These are phyloP conservation scores for Cyathus striatus DNA, from an alignment of 768 basidiomycete genomes.

Conservation along the genomic window DNA sequence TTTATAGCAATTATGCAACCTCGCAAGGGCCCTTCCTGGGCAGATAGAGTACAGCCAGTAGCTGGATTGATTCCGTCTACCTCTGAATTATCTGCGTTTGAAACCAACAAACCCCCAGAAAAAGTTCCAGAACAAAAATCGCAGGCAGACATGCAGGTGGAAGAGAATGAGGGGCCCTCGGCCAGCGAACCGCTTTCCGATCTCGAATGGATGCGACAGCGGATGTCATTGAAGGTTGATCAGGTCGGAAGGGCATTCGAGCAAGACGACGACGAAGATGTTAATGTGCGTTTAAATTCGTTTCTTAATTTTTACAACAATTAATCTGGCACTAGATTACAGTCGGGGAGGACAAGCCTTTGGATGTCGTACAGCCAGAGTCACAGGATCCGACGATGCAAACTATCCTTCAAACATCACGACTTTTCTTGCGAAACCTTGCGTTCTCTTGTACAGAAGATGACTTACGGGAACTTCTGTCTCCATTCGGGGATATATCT, in stretches of 20 bases:
- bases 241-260: constrained; percentile 46
- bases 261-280: constrained; percentile 57
- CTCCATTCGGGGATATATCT: constrained; percentile 62
- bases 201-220: constrained; percentile 69
- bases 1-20: constrained; percentile 77
- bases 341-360: too few relatives aligned
- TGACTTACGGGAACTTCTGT: constrained; percentile 65
- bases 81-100: too few relatives aligned
- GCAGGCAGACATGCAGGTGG: constrained; percentile 7
- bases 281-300: too few relatives aligned
- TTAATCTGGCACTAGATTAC: neutral
- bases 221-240: constrained; percentile 47
- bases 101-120: constrained; percentile 5
- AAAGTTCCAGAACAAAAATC: constrained; percentile 5
- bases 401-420: constrained; percentile 67
- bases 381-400: constrained; percentile 34
- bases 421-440: constrained; percentile 94
- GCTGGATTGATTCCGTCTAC: too few relatives aligned
- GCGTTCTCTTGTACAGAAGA: constrained; percentile 75
- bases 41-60: constrained; percentile 40
- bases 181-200: constrained; percentile 47
- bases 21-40: constrained; percentile 61
- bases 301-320: too few relatives aligned
- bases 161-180: constrained; percentile 12
- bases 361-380: too few relatives aligned